Evolutionary conservation across 192 early-diverging fungal genomes (phyloP), one percentile per base, ranked within the genome.

Genomic region (Pecoramyces ruminantium): DNA sequence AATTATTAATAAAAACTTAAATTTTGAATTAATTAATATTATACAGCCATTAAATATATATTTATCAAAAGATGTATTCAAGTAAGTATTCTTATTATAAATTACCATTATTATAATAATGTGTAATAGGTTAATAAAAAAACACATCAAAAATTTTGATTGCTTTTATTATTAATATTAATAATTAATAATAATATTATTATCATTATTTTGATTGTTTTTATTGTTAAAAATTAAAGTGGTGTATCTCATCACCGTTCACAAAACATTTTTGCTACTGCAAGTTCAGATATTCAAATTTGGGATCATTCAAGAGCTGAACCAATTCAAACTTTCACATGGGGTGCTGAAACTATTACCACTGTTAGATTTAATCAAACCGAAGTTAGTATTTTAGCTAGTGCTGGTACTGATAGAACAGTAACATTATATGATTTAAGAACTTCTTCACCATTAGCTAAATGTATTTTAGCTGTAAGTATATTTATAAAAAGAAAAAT

Each of bases 321-420:
- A 80, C 98, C 98, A 4, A 87, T 96, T 30, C 88, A 92, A 80
- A 89, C 89, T 30, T 88, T 98, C 81, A 89, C 88, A 29, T 99
- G 97, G 97, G 97, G 95, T 21, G 93, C 93, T 18, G 98, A 99
- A 87, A 96, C 96, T 17, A 93, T 95, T 84, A 93, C 94, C 38
- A 92, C 96, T 1, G 95, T 99, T 82, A 92, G 92, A 83, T 96
- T 99, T 87, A 99, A 99, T 86, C 96, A 97, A 84, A 96, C 95
- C 16, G 96, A 99, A 82, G 92, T 91, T n/a, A 94, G 90, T 80
- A 90, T 99, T 30, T 87, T 99, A 77, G 96, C 96, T 17, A 95
- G 93, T 83, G 94, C 94, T 39, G 97, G 97, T 25, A 93, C 94
- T 2, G 98, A 99, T 87, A 90, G 98, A 29, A 94, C 97, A 1